A percentile compares a stretch with the other conserved stretches of the same genome.
These are phyloP conservation scores for Fraxinus sp. DNA, from an alignment of 305 asterid species.

Conservation along the genomic window DNA sequence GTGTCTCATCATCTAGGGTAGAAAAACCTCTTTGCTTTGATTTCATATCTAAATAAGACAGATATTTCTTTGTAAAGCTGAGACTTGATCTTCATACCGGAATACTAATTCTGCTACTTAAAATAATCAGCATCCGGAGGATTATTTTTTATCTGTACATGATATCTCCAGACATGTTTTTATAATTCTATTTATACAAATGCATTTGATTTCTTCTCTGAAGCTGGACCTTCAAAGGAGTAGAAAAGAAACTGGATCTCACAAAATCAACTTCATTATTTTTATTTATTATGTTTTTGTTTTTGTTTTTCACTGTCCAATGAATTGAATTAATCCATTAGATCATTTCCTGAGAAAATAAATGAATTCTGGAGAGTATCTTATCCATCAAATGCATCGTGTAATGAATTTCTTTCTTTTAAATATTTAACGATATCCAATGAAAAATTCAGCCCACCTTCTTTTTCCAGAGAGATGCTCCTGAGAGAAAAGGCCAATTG, in stretches of 20 bases:
- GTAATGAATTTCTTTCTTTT: not conserved
- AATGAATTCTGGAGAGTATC: not conserved
- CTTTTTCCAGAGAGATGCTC: conserved; percentile 36
- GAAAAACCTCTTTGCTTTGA: not conserved
- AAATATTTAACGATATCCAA: not conserved
- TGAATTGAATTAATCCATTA: not conserved
- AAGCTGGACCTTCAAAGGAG: not conserved
- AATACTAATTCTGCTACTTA: not conserved
- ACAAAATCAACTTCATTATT: no score
- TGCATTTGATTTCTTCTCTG: not conserved
- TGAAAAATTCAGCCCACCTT: conserved; percentile 34
- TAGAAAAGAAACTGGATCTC: no score
- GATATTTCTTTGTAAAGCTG: not conserved
- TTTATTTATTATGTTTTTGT: no score
- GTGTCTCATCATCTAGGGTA: not conserved
- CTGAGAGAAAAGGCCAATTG: conserved; percentile 54
- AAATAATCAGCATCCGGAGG: not conserved
- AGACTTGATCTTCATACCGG: not conserved
- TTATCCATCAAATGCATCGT: not conserved
- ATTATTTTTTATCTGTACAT: not conserved
- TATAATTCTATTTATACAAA: not conserved
- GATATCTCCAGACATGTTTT: not conserved
- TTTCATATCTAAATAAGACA: not conserved
- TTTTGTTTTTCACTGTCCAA: not conserved
- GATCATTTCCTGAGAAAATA: not conserved